Conservation (phyloP, 1,139 yeast species). For the Magnusiomyces clavatus region DNA sequence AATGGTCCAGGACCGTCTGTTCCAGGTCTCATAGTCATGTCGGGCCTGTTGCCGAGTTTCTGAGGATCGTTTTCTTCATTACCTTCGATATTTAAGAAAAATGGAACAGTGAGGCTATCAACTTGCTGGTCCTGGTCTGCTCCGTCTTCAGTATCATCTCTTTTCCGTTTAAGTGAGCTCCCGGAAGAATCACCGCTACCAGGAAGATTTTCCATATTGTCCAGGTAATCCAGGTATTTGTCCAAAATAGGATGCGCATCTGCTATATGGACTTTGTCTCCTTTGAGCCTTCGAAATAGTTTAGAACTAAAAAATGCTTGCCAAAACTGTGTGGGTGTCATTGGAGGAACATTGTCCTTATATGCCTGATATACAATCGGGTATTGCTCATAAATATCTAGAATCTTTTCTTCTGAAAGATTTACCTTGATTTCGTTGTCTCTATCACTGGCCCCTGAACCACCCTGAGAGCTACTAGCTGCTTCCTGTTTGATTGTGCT, state of each 20-base stretch:
- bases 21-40: conserved; percentile 68
- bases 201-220: conserved; percentile 6
- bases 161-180: conserved; percentile 23
- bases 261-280: conserved; percentile 70
- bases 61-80: conserved; percentile 78
- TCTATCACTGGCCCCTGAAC: no score
- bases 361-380: conserved; percentile 90
- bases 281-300: conserved; percentile 77
- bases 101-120: conserved; percentile 25
- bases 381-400: conserved; percentile 84
- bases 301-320: conserved; percentile 91
- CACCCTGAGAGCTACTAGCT: no score
- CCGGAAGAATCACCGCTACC: neutral
- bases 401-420: conserved; percentile 82
- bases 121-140: conserved; percentile 17
- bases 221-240: conserved; percentile 46
- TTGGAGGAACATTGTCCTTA: conserved; percentile 81
- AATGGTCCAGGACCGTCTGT: conserved; percentile 56
- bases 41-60: conserved; percentile 73
- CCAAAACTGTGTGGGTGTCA: conserved; percentile 92
- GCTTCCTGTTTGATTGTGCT: conserved; percentile 82
- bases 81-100: conserved; percentile 60
- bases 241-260: conserved; percentile 81
- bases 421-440: conserved; percentile 35
- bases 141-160: conserved; percentile 37